These are phyloP conservation scores for Lichtheimia corymbifera DNA, from an alignment of 371 early-diverging fungal genomes.

Conservation along the genomic window DNA sequence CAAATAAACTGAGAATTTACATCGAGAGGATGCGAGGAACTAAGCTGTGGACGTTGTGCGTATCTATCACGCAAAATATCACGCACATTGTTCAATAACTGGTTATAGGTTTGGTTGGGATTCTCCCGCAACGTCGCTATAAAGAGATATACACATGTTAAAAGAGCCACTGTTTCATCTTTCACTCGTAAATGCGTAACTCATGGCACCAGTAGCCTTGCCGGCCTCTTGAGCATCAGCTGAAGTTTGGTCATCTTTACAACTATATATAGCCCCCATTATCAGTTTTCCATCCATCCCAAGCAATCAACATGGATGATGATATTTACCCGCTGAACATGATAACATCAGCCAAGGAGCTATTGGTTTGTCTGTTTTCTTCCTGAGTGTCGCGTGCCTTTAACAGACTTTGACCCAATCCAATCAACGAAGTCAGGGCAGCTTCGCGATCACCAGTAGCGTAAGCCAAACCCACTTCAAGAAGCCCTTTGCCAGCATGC, in stretches of 20 bases:
- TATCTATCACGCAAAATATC: conserved; percentile 72
- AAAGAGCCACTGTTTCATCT: not conserved
- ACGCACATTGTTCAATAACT: conserved; percentile 74
- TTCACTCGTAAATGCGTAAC: conserved; percentile 72
- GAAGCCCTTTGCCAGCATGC: conserved; percentile 51
- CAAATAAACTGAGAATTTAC: conserved; percentile 13
- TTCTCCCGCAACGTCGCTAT: conserved; percentile 57
- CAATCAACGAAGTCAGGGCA: conserved; percentile 46
- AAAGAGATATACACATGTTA: too few relatives aligned
- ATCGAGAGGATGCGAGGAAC: conserved; percentile 73
- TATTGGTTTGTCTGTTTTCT: conserved; percentile 45
- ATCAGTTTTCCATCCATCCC: not conserved
- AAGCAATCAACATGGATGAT: not conserved
- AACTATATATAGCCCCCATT: conserved; percentile 26
- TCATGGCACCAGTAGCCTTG: conserved; percentile 79
- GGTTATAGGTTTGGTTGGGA: conserved; percentile 69
- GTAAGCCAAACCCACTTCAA: conserved; percentile 58
- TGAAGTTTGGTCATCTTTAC: conserved; percentile 90
- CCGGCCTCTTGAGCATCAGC: conserved; percentile 78
- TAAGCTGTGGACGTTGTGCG: conserved; percentile 82
- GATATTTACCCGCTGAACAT: conserved; percentile 72
- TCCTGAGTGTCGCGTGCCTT: conserved; percentile 39
- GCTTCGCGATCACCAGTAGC: conserved; percentile 47
- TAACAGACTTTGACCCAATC: conserved; percentile 49
- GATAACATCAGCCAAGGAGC: conserved; percentile 75